Evolutionary conservation across 2,329 filamentous ascomycete species (phyloP), one percentile per base, ranked within the genome.

Genomic region (Botrytis fabae): DNA sequence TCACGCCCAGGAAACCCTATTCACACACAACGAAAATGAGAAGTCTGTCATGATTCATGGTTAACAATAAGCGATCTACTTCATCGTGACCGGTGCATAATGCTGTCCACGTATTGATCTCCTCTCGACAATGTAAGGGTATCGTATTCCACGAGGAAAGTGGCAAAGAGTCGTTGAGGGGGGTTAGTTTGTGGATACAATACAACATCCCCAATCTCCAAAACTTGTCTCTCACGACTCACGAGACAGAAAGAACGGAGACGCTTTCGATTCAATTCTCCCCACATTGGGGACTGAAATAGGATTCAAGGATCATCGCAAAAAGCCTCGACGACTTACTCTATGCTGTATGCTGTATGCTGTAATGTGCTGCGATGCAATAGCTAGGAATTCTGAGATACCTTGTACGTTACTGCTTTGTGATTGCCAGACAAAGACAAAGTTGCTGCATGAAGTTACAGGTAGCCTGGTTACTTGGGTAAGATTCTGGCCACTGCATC

Each of bases 381-480:
- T 48, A 68, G 46, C 64, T 68, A 68, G 64, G 64, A 25, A 54
- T 66, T 32, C 64, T 40, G 64, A n/a, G 63, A 66, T 42, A 68
- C 64, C 64, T 54, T 54, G 64, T 68, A n/a, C 64, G 40, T 63
- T 70, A 25, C 44, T 18, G 46, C 59, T 54, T 25, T 65, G 60
- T 65, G 46, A 51, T 51, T 65, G 42, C 60, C 46, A 63, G 32
- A 7, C 42, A 48, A 54, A 63, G 40, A 38, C 59, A 48, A 18
- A 32, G 32, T 25, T 40, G n/a, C 35, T 65, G 69, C 46, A 71
- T 48, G 16, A 66, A 54, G 44, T 57, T 28, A 57, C n/a, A n/a
- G 32, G 48, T 28, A 32, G 40, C 40, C 57, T 57, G n/a, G 35
- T 68, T 57, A 14, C 64, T 68, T 54, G 64, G 48, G 46, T 20